These are phyloP conservation scores for Alternaria angustiovoidea DNA, from an alignment of 2,329 filamentous ascomycete genomes.

Conservation along the genomic window DNA sequence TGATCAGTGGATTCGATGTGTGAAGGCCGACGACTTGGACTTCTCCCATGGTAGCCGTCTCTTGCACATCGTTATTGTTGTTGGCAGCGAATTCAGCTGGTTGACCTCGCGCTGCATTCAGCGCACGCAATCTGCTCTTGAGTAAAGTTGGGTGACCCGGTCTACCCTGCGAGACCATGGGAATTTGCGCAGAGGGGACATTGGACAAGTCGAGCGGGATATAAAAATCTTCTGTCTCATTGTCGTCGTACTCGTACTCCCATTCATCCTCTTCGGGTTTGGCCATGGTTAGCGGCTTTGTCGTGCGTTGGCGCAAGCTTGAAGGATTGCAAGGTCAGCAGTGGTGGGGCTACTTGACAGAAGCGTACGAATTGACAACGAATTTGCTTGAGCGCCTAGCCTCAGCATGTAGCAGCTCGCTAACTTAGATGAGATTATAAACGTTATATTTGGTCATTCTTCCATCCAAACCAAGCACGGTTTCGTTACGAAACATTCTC, in stretches of 20 bases:
- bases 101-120: conserved; percentile 35
- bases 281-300: conserved; percentile 28
- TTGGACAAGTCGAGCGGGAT: conserved; percentile 67
- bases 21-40: conserved; percentile 88
- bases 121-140: conserved; percentile 41
- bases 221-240: conserved; percentile 66
- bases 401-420: no score
- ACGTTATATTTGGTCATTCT: fast-evolving
- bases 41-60: conserved; percentile 41
- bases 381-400: no score
- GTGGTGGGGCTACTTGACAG: neutral
- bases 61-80: conserved; percentile 14
- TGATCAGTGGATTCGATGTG: conserved; percentile 76
- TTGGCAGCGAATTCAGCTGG: conserved; percentile 15
- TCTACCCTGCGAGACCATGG: conserved; percentile 25
- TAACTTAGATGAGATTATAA: no score
- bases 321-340: neutral
- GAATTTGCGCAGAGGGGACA: conserved; percentile 34
- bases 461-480: conserved; percentile 22
- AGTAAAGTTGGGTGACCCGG: conserved; percentile 36
- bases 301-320: neutral
- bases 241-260: conserved; percentile 67
- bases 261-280: conserved; percentile 57
- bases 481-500: conserved; percentile 22
- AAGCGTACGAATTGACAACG: neutral